Evolutionary conservation across 208 protist species (phyloP).

Genomic region (Kentomonas sorsogonicus): DNA sequence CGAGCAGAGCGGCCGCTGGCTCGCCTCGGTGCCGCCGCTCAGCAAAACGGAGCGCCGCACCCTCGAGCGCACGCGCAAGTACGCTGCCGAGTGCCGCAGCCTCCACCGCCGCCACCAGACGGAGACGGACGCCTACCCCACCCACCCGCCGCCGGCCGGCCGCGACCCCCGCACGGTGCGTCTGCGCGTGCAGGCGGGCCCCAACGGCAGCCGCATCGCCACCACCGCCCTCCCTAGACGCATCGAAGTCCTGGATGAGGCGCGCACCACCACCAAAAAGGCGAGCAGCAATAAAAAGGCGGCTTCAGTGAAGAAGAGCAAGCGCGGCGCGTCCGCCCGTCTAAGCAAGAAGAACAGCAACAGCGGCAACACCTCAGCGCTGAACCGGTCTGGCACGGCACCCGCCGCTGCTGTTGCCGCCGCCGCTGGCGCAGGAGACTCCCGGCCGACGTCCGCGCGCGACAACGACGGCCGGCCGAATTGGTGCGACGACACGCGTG

Average conservation of each 20-base stretch:
- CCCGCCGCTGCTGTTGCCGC: no score
- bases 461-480: no score
- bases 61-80: background rate
- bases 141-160: background rate
- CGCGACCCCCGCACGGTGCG: background rate
- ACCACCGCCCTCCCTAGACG: background rate
- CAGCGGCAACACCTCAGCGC: no score
- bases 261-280: no score
- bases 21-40: slow-evolving; percentile 28
- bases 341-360: no score
- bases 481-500: no score
- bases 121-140: background rate
- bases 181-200: background rate
- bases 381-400: no score
- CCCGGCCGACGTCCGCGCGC: no score
- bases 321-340: no score
- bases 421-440: no score
- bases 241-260: background rate
- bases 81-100: background rate
- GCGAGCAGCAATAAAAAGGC: no score
- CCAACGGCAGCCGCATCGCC: background rate
- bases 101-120: background rate
- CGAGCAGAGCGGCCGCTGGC: slow-evolving; percentile 60
- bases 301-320: no score
- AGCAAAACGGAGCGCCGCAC: slow-evolving; percentile 26